Evolutionary conservation across 2,329 filamentous ascomycete species (phyloP), one percentile per base, ranked within the genome.

Genomic region (Chaetothyriales sp.): DNA sequence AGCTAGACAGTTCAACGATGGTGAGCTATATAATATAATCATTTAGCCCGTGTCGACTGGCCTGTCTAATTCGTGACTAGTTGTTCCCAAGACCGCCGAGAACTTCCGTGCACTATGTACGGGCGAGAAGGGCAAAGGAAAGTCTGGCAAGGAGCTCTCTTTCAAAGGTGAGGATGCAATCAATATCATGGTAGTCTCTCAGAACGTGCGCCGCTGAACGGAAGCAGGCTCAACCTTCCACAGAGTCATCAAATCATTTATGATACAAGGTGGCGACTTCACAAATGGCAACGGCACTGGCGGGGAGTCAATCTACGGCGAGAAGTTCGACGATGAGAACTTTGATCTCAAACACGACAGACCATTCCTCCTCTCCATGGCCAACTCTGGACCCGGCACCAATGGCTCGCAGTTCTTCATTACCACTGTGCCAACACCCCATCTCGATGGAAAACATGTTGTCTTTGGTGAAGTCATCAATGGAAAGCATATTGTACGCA

Each of bases 351-450:
- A 93, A 76, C 92, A 98, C 66, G 86, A 93, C 62, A 84, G 83
- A 62, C 89, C 92, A 1, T 95, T 95, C 73, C 73, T 96, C 58
- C 76, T 98, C 55, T 93, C 86, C 65, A 98, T 98, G 92, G 92
- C 92, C 63, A 98, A 98, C 66, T 90, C 92, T 57, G 92, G 92
- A 46, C 86, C 88, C 45, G 83, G 83, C 61, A 95, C 92, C 67
- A 98, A 98, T 66, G 92, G 92, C 63, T 93, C 86, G 48, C 92
- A 98, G 65, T 98, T 98, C 78, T 98, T 98, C 77, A 75, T 96
- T 62, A 98, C 92, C 47, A 96, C 92, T 15, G 86, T 95, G 26
- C 76, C 82, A n/a, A 96, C 92, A 12, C 89, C 88, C 46, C 92
- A 96, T 67, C 79, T 96, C 42, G 89, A 98, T 67, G 80, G 80